A percentile compares a stretch with the other conserved stretches of the same genome.
Conservation (phyloP, 2,329 filamentous ascomycete genomes). For the Colletotrichum scovillei region DNA sequence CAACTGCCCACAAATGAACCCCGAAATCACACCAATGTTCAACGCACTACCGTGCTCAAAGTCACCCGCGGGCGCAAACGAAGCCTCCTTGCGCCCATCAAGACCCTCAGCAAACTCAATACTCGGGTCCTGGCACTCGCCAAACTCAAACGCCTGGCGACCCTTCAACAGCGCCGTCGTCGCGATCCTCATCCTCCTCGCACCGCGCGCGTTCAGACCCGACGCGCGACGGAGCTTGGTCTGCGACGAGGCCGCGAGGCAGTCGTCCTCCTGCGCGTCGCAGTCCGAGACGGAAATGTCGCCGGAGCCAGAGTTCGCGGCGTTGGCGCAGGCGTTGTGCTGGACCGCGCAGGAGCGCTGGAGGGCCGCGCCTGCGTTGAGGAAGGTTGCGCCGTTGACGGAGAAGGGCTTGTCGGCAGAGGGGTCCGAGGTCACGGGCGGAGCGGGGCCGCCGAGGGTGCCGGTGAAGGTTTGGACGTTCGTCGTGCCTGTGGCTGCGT, state of each 20-base stretch:
- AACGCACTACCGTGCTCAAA: constrained; percentile 64
- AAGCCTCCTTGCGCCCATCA: constrained; percentile 58
- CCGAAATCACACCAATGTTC: constrained; percentile 51
- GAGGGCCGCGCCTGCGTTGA: constrained; percentile 57
- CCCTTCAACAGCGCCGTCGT: constrained; percentile 3
- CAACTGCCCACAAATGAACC: constrained; percentile 59
- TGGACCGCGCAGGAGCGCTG: constrained; percentile 62
- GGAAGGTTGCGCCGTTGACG: constrained; percentile 68
- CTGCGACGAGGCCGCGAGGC: constrained; percentile 42
- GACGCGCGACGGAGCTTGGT: constrained; percentile 33
- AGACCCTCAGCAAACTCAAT: constrained; percentile 61
- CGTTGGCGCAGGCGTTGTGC: constrained; percentile 62
- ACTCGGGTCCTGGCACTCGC: constrained; percentile 58
- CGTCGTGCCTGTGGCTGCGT: constrained; percentile 36
- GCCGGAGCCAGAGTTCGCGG: constrained; percentile 57
- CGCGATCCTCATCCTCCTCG: constrained; percentile 37
- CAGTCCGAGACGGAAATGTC: constrained; percentile 53
- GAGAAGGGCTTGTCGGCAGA: constrained; percentile 54
- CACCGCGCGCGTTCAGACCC: constrained; percentile 5
- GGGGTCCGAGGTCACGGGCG: constrained; percentile 52
- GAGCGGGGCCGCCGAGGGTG: constrained; percentile 53
- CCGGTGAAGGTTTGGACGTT: constrained; percentile 61
- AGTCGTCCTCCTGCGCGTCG: constrained; percentile 54
- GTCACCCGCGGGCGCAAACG: constrained; percentile 53
- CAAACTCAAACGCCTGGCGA: constrained; percentile 50